These are phyloP conservation scores for Olyra latifolia DNA, from an alignment of 176 grass and related monocot genomes.

Conservation along the genomic window DNA sequence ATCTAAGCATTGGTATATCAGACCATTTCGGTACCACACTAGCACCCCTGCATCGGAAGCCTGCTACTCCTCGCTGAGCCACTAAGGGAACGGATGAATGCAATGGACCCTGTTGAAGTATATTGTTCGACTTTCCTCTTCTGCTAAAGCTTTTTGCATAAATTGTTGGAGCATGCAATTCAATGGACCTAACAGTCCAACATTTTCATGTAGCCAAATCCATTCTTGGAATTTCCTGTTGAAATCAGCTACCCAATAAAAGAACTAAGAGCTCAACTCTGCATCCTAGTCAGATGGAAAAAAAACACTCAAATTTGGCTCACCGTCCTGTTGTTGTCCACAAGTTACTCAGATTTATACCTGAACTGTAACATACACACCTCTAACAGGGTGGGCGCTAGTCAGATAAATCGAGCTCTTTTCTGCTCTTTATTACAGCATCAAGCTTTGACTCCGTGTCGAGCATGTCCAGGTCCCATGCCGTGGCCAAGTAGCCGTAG, in stretches of 20 bases:
- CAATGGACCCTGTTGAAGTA: not conserved
- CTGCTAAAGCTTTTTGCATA: too few species aligned
- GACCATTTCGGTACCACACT: too few species aligned
- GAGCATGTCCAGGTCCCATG: constrained; percentile 70
- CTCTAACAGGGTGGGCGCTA: constrained; percentile 18
- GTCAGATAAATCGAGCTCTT: constrained; percentile 65
- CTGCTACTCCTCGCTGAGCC: not conserved
- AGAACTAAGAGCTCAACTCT: not conserved
- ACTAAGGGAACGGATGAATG: not conserved
- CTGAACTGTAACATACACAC: constrained; percentile 22
- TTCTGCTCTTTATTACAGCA: constrained; percentile 69
- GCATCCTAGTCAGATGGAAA: not conserved
- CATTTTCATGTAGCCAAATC: not conserved
- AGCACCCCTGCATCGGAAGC: too few species aligned
- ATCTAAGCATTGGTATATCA: too few species aligned
- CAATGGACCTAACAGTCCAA: not conserved
- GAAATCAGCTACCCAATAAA: not conserved
- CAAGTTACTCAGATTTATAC: not conserved
- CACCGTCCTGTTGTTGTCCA: not conserved
- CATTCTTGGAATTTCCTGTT: not conserved
- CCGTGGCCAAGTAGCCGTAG: constrained; percentile 80
- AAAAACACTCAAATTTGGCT: not conserved
- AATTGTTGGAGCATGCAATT: not conserved
- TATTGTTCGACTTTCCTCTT: too few species aligned
- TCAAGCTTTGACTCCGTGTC: constrained; percentile 61